A percentile compares a stretch with the other conserved stretches of the same genome.
Conservation (phyloP, 2,329 filamentous ascomycete species). For the Penicillium sp. region DNA sequence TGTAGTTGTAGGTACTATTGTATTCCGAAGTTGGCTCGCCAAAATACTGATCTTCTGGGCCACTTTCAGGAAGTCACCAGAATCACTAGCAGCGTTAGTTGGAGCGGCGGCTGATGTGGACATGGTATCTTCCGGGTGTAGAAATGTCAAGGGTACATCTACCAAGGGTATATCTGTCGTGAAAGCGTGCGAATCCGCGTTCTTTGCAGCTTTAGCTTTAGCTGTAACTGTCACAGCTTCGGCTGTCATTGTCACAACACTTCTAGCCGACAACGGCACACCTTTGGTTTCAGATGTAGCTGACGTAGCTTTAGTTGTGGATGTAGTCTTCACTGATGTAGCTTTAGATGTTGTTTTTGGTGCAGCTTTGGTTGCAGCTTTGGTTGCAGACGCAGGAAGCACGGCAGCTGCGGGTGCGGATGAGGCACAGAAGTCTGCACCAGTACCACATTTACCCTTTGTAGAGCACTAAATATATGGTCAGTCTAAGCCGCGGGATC, state of each 20-base stretch:
- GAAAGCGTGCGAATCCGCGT: background rate
- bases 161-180: background rate
- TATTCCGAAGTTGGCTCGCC: background rate
- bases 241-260: background rate
- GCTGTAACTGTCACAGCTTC: background rate
- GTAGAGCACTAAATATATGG: background rate
- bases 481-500: background rate
- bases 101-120: background rate
- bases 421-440: constrained; percentile 1
- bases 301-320: background rate
- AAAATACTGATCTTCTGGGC: background rate
- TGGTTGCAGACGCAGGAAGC: background rate
- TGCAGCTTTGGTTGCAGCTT: background rate
- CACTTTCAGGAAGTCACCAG: background rate
- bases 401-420: background rate
- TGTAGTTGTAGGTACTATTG: background rate
- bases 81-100: background rate
- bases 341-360: background rate
- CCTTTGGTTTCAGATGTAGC: background rate
- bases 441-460: constrained; percentile 7
- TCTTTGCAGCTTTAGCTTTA: background rate
- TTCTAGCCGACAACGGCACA: background rate
- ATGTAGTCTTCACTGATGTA: background rate
- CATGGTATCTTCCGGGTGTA: background rate
- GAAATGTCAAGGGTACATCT: background rate